Evolutionary conservation across 352 stramenopile genomes (phyloP), one percentile per base, ranked within the genome.

Genomic region (Globisporangium solare): DNA sequence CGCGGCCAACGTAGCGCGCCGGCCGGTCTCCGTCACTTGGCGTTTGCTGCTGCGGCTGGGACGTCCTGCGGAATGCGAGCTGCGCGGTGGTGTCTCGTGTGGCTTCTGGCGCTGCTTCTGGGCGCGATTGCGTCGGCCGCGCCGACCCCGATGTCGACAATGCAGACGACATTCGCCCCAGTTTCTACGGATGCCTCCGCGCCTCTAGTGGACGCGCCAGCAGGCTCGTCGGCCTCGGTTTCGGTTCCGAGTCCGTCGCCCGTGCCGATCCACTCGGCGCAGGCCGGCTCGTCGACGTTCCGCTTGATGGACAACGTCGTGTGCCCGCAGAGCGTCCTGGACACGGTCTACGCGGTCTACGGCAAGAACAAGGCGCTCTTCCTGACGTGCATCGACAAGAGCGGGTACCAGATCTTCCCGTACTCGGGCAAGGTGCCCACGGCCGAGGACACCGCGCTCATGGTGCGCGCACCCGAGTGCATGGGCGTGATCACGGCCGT

Each of bases 381-480:
- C 57, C 58, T 71, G 55, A 63, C 57, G 49, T 88, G 79, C 61
- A 64, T 77, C 20, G 49, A 55, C 17, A 74, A 80, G 17, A 80
- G 67, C 31, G 54, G 52, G 18, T 88, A 88, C 57, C 68, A 81
- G 54, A 71, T 88, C 27, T 86, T 85, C 50, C 77, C 75, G 42
- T 87, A 77, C 68, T 76, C 71, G 11, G 77, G 79, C 17, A 55
- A 70, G 11, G 48, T 84, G 8, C 77, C 77, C 0, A 68, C 73
- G 10, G 68, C 67, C 17, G 41, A 63, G 8, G 63, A 71, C 52
- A 60, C 79, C 45, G 56, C 61, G n/a, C 63, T 52, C 27, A 70
- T 90, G 46, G 65, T 86, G 10, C 65, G 69, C 20, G 81, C 69
- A 2, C 56, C 61, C 27, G 54, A 68, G 32, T 90, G 79, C 51